These are phyloP conservation scores for Penicillium lagena DNA, from an alignment of 495 filamentous ascomycete species.

Conservation along the genomic window DNA sequence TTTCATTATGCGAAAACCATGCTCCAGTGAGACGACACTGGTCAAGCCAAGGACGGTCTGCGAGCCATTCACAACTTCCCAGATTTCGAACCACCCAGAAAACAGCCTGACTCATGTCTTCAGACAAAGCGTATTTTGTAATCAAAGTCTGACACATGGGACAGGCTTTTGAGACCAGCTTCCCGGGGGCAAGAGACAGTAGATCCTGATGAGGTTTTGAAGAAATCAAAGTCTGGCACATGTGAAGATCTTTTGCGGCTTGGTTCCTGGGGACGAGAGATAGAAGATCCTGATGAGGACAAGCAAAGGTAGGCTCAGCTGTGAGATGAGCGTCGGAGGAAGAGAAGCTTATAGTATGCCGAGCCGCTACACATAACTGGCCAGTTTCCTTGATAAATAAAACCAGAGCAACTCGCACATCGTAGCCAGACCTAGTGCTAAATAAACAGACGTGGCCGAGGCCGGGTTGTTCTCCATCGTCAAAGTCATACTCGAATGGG, in stretches of 20 bases:
- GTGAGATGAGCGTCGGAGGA: neutral
- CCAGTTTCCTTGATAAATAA: conserved; percentile 1
- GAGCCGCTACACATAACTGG: neutral
- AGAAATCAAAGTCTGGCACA: neutral
- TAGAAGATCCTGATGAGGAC: conserved; percentile 9
- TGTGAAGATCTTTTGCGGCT: conserved; percentile 1
- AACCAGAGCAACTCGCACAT: neutral
- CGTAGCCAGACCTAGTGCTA: neutral
- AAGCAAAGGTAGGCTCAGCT: conserved; percentile 6
- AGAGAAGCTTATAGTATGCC: conserved; percentile 3
- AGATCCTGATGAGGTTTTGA: conserved; percentile 4
- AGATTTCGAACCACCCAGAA: conserved; percentile 4
- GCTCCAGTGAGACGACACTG: conserved; percentile 4
- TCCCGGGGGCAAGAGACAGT: neutral
- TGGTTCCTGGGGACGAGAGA: neutral
- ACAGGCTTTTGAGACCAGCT: conserved; percentile 3
- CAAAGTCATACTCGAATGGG: conserved; percentile 2
- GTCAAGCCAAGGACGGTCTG: conserved; percentile 5
- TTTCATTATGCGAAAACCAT: neutral
- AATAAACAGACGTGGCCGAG: conserved; percentile 2
- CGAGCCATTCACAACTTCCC: conserved; percentile 3
- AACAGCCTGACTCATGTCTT: conserved; percentile 1
- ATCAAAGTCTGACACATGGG: conserved; percentile 1
- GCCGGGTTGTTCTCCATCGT: neutral
- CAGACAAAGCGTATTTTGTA: neutral